A percentile compares a stretch with the other conserved stretches of the same genome.
Evolutionary conservation across 2,329 filamentous ascomycete genomes (phyloP).

Genomic region (Fusarium sp.): DNA sequence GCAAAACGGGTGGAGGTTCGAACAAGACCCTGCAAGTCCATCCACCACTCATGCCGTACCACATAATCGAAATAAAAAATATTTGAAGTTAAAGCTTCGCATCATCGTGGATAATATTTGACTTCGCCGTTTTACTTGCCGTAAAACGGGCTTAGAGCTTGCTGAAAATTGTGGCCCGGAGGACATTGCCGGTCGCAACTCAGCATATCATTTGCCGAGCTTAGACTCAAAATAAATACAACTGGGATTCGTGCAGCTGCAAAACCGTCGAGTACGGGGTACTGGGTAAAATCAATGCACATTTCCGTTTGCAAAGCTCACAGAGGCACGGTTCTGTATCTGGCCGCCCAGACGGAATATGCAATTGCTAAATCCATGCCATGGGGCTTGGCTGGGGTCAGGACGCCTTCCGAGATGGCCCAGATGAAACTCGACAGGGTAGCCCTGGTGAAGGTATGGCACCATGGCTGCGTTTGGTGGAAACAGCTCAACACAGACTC

Average conservation of each 20-base stretch:
- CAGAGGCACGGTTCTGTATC: conserved; percentile 27
- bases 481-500: conserved; percentile 3
- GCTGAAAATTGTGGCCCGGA: neutral
- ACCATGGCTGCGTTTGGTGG: conserved; percentile 12
- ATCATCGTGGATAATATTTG: conserved; percentile 1
- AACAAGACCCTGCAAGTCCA: neutral
- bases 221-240: conserved; percentile 13
- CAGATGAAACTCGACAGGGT: conserved; percentile 35
- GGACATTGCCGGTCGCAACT: conserved; percentile 6
- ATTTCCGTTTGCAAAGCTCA: conserved; percentile 28
- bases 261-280: conserved; percentile 9
- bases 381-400: conserved; percentile 32
- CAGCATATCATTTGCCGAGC: conserved; percentile 7
- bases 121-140: conserved; percentile 4
- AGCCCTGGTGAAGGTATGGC: conserved; percentile 29
- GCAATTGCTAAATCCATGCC: conserved; percentile 25
- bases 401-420: conserved; percentile 36
- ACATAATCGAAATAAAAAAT: neutral
- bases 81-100: neutral
- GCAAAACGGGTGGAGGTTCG: conserved; percentile 1
- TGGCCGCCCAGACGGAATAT: conserved; percentile 17
- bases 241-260: neutral
- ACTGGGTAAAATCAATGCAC: conserved; percentile 21
- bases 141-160: conserved; percentile 8
- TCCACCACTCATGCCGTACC: neutral